phyloP scores from a whole-genome alignment of 805 yeast genomes.

The Sporopachydermia quercuum region DNA sequence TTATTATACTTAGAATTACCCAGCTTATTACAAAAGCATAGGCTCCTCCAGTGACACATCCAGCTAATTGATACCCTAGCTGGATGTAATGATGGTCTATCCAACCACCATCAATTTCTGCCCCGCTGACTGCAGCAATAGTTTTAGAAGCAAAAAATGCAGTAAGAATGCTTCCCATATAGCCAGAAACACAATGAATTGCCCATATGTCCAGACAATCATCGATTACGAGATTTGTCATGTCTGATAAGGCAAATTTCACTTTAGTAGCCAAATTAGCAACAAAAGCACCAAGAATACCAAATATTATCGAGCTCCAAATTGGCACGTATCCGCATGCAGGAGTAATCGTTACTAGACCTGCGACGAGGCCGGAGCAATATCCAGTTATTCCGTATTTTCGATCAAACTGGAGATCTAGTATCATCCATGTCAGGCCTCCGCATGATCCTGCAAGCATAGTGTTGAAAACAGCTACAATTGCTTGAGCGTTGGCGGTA shows the following conservation, averaged over 20 bases:
- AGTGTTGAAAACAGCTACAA: constrained; percentile 73
- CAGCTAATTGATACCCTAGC: constrained; percentile 82
- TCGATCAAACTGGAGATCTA: constrained; percentile 70
- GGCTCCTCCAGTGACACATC: constrained; percentile 47
- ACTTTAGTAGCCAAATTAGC: constrained; percentile 82
- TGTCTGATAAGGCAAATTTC: constrained; percentile 42
- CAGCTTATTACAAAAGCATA: constrained; percentile 71
- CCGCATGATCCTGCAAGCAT: constrained; percentile 74
- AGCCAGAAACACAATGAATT: constrained; percentile 83
- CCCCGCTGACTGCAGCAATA: constrained; percentile 59
- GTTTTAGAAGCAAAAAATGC: constrained; percentile 88
- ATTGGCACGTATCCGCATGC: constrained; percentile 92
- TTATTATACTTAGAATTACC: constrained; percentile 47
- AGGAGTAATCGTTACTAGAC: constrained; percentile 90
- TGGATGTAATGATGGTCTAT: constrained; percentile 69
- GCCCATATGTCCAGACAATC: constrained; percentile 94
- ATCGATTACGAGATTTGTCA: constrained; percentile 38
- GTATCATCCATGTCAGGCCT: constrained; percentile 76
- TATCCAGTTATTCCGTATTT: constrained; percentile 91
- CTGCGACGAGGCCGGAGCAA: constrained; percentile 88
- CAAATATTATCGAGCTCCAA: constrained; percentile 66
- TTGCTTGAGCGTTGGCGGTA: constrained; percentile 66
- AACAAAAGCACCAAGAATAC: constrained; percentile 53
- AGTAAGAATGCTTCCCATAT: constrained; percentile 65
- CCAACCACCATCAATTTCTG: constrained; percentile 71